Evolutionary conservation across 179 eudicot genomes (phyloP), one percentile per base, ranked within the genome.

Genomic region (Monotropa hypopitys): DNA sequence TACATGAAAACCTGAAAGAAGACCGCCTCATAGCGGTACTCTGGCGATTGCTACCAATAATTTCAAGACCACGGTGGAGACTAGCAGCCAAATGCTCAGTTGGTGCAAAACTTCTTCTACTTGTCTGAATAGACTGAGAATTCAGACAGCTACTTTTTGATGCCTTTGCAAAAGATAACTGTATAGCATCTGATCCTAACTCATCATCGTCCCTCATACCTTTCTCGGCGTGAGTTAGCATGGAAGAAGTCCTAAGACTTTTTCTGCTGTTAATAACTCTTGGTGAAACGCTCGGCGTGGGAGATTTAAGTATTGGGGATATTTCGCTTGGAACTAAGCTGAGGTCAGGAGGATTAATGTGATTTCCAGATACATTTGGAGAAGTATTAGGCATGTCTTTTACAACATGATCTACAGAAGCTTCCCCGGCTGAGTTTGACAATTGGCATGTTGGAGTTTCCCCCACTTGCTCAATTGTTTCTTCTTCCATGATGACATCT

Each of bases 51-150:
- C 82, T 84, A 50, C 85, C 84, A 42, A 91, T 73, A 74, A 95
- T 84, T 81, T 93, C 97, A 76, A 95, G 96, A 59, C 99, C 99
- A 80, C 84, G 95, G 66, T 91, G 88, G 77, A 95, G 90, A 83
- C 96, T 90, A 71, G 96, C 93, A 63, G 97, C 91, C 82, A 95
- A 81, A 80, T 80, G 76, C 59, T 89, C 93, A 65, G 90, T 88
- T 46, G 90, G 85, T 76, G 82, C 81, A 72, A 82, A 79, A 70
- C 73, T 54, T 70, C 63, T 82, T 84, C 79, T 86, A 71, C 80
- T 81, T 73, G 82, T 79, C 56, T 75, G 73, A 75, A 56, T 78
- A 53, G 90, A 73, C 56, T 63, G 70, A 77, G 88, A 69, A 79
- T 80, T 80, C 67, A 82, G 80, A 59, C 77, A 75, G 79, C 76